Conservation (phyloP, 129 eudicot genomes). For the Centella asiatica region DNA sequence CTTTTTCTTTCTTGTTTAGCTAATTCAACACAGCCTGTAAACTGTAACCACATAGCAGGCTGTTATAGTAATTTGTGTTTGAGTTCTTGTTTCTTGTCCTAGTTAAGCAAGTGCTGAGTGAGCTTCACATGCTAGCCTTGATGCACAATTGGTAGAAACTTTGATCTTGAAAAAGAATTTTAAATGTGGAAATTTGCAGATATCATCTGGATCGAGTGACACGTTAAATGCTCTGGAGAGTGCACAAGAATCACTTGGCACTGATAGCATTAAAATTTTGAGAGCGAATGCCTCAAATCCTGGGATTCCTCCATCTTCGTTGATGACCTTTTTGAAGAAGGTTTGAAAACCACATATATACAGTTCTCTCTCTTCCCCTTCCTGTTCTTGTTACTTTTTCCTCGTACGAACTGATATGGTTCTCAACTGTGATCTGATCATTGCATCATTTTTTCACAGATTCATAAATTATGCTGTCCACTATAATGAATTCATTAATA, state of each 20-base stretch:
- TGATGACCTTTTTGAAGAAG: constrained; percentile 80
- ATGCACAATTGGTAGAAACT: background rate
- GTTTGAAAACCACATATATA: constrained; percentile 18
- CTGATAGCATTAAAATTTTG: constrained; percentile 42
- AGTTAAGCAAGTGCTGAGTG: background rate
- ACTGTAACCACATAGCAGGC: background rate
- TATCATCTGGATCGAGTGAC: constrained; percentile 40
- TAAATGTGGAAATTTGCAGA: constrained; percentile 26
- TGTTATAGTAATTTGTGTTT: constrained; percentile 3
- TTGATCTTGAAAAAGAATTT: background rate
- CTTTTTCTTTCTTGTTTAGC: constrained; percentile 1
- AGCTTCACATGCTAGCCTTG: constrained; percentile 4
- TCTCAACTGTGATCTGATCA: background rate
- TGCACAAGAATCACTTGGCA: constrained; percentile 62
- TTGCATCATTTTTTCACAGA: background rate
- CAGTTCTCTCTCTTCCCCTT: background rate
- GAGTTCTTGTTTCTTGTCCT: constrained; percentile 3
- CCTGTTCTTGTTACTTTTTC: background rate
- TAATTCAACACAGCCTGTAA: background rate
- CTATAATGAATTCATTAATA: background rate
- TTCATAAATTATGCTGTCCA: background rate
- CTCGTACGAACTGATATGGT: background rate
- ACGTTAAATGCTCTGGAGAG: constrained; percentile 50
- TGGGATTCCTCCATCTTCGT: constrained; percentile 92
- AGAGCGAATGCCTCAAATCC: constrained; percentile 75